Conservation (phyloP, 1,284 basidiomycete species). For the Ceratobasidium sp. region DNA sequence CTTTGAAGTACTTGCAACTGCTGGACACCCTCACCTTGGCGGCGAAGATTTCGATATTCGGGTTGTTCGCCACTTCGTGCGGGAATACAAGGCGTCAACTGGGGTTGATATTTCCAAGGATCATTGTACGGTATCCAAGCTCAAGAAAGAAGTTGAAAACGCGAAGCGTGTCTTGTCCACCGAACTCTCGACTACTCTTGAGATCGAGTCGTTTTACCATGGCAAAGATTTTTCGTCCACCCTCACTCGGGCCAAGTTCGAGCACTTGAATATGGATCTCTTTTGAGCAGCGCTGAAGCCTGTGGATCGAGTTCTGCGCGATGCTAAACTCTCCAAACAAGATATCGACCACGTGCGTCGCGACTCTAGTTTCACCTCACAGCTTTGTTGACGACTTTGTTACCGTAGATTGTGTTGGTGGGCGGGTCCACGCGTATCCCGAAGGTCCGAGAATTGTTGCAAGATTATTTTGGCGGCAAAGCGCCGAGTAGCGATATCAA, state of each 20-base stretch:
- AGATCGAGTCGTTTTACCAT: constrained; percentile 71
- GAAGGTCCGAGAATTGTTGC: constrained; percentile 70
- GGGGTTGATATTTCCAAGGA: constrained; percentile 66
- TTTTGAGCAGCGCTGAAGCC: constrained; percentile 74
- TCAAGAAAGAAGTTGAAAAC: constrained; percentile 64
- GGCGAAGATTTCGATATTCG: constrained; percentile 66
- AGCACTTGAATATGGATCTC: constrained; percentile 72
- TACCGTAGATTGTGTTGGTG: constrained; percentile 70
- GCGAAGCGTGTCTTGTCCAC: constrained; percentile 71
- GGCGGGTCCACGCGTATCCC: constrained; percentile 73
- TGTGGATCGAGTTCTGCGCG: constrained; percentile 72
- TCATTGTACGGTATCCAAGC: constrained; percentile 65
- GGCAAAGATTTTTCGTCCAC: constrained; percentile 71
- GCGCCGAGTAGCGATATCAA: constrained; percentile 79
- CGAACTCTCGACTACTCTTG: constrained; percentile 69
- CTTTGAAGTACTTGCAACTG: constrained; percentile 42
- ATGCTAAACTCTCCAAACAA: constrained; percentile 71
- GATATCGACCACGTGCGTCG: constrained; percentile 69
- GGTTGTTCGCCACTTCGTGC: constrained; percentile 65
- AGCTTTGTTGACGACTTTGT: too few relatives aligned
- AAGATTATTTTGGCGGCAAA: constrained; percentile 67
- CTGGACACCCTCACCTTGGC: constrained; percentile 61
- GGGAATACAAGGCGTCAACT: constrained; percentile 66
- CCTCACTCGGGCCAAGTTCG: constrained; percentile 71
- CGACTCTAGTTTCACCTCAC: constrained; percentile 62